phyloP scores from a whole-genome alignment of 2,329 filamentous ascomycete species.

The Penicillium sp. region DNA sequence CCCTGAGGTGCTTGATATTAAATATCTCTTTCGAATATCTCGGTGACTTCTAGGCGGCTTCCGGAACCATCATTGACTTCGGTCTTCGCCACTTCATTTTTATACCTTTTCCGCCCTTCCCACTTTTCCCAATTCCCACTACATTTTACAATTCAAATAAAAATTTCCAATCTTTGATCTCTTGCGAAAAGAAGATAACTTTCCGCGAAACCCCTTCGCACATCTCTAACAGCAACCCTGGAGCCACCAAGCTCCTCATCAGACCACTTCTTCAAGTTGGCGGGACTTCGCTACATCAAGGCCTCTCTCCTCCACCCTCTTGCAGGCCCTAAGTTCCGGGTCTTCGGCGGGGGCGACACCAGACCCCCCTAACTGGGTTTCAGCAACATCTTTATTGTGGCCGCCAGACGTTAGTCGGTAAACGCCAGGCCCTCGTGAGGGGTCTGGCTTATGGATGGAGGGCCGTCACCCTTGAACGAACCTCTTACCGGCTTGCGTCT shows the following conservation, averaged over 20 bases:
- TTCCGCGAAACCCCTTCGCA: constrained; percentile 16
- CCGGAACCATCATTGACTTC: constrained; percentile 2
- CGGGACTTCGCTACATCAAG: constrained; percentile 71
- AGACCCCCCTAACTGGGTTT: constrained; percentile 88
- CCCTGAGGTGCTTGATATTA: neutral
- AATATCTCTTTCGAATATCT: neutral
- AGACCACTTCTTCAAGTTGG: constrained; percentile 78
- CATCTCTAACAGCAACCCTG: constrained; percentile 34
- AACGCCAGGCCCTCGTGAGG: constrained; percentile 43
- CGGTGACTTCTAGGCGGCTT: neutral
- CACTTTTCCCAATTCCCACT: neutral
- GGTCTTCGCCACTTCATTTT: constrained; percentile 4
- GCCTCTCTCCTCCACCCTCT: constrained; percentile 81
- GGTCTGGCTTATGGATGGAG: constrained; percentile 45
- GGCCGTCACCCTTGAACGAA: constrained; percentile 29
- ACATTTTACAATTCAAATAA: too few relatives aligned
- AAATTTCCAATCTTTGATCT: neutral
- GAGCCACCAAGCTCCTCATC: constrained; percentile 41
- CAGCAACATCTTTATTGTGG: constrained; percentile 32
- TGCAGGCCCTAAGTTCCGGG: constrained; percentile 87
- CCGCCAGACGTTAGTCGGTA: constrained; percentile 36
- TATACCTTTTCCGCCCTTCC: neutral
- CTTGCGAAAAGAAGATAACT: constrained; percentile 5
- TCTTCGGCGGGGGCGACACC: constrained; percentile 94
- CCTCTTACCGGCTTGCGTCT: constrained; percentile 28